Evolutionary conservation across 1,284 basidiomycete species (phyloP), one percentile per base, ranked within the genome.

Genomic region (Ganoderma lingzhi): DNA sequence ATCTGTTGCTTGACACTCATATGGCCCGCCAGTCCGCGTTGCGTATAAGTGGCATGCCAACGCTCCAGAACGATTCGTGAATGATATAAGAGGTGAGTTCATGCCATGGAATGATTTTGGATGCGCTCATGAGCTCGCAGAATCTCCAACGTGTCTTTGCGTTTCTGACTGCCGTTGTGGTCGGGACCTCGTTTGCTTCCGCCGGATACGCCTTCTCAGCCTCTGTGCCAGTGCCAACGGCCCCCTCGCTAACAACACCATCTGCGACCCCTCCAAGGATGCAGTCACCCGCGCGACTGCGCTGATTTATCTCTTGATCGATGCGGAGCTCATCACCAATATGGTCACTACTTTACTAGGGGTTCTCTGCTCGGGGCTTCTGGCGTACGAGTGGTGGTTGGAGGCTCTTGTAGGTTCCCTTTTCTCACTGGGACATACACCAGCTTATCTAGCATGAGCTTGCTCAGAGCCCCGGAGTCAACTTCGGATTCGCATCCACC

Each of bases 311-410:
- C 76, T 84, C 62, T 86, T 87, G 72, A 88, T 86, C 6, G 79
- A 84, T 42, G 80, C 81, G 6, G 88, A 89, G 70, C 78, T 88
- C 64, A 84, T 85, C 58, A 79, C 78, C 66, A 88, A 88, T 73
- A 86, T 84, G 12, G 83, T 83, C 42, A 86, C 85, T 70, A 67
- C 77, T 6, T 81, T 85, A 2, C 84, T 85, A 19, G 87, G 87
- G 58, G 86, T 88, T 32, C 79, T 84, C 67, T 84, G 84, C 58
- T 77, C 8, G 35, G 35, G 35, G 35, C 35, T 35, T 35, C 35
- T 1, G 1, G 35, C 35, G 35, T 88, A 88, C 68, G 80, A 87
- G 67, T 87, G 85, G 86, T 87, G 86, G 86, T 85, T 83, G 30
- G 86, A 88, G 78, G 86, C 82, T 15, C 73, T 87, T 73, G 85